Evolutionary conservation across 2,329 filamentous ascomycete species (phyloP).

Genomic region (Fusarium setosum): DNA sequence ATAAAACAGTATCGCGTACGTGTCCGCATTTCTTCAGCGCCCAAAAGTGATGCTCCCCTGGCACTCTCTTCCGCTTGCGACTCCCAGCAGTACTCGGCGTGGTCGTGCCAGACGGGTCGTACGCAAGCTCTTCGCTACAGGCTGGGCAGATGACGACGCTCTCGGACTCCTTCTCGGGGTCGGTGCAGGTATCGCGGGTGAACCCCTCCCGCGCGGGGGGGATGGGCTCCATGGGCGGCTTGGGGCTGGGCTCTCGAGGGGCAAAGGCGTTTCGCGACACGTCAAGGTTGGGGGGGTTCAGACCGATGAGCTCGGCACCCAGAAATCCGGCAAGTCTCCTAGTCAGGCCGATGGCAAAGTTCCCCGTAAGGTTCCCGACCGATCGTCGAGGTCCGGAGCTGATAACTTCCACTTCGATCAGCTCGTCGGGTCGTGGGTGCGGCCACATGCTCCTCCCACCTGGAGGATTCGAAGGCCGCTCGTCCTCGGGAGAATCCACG

Average conservation of each 20-base stretch:
- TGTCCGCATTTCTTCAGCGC: conserved; percentile 92
- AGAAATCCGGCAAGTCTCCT: conserved; percentile 43
- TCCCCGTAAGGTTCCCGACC: conserved; percentile 33
- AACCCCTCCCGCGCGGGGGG: conserved; percentile 79
- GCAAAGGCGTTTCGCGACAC: conserved; percentile 47
- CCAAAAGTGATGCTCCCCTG: conserved; percentile 88
- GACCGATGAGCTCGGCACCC: conserved; percentile 34
- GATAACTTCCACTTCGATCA: conserved; percentile 44
- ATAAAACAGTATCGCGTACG: conserved; percentile 63
- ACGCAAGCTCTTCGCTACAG: conserved; percentile 85
- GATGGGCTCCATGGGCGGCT: conserved; percentile 70
- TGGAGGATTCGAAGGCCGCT: conserved; percentile 38
- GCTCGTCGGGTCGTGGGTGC: conserved; percentile 35
- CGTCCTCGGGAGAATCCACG: conserved; percentile 54
- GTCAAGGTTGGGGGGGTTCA: conserved; percentile 36
- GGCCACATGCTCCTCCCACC: conserved; percentile 18
- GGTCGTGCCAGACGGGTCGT: conserved; percentile 65
- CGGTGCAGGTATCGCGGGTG: conserved; percentile 72
- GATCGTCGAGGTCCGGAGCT: conserved; percentile 35
- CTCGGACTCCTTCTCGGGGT: conserved; percentile 64
- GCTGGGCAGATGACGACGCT: conserved; percentile 85
- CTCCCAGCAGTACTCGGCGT: conserved; percentile 28
- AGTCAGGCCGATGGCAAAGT: conserved; percentile 39
- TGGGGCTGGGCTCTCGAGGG: conserved; percentile 49
- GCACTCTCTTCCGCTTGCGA: conserved; percentile 58